Evolutionary conservation across 331 rosid species (phyloP).

Genomic region (Dryas integrifolia): DNA sequence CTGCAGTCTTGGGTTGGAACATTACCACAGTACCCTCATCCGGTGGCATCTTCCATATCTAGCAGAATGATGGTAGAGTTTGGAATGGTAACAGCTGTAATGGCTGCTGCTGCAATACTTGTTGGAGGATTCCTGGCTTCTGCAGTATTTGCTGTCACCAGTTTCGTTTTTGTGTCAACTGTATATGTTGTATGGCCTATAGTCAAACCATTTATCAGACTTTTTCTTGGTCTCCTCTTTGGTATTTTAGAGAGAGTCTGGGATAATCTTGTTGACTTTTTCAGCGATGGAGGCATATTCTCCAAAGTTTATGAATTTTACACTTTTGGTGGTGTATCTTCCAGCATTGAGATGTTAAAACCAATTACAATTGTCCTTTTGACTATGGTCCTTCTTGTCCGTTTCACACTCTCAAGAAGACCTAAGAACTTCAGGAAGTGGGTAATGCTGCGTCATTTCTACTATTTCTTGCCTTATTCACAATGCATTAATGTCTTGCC

Average conservation of each 20-base stretch:
- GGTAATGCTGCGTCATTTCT: constrained; percentile 45
- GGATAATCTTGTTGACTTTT: constrained; percentile 63
- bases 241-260: constrained; percentile 66
- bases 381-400: constrained; percentile 90
- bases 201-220: constrained; percentile 63
- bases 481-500: constrained; percentile 12
- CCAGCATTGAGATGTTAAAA: constrained; percentile 57
- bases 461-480: constrained; percentile 12
- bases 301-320: constrained; percentile 60
- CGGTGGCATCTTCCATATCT: constrained; percentile 84
- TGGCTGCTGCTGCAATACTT: constrained; percentile 66
- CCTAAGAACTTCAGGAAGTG: constrained; percentile 98
- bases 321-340: constrained; percentile 71
- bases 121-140: constrained; percentile 85
- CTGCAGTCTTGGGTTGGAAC: constrained; percentile 83
- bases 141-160: constrained; percentile 80
- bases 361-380: constrained; percentile 62
- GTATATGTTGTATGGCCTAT: constrained; percentile 76
- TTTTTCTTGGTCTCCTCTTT: constrained; percentile 48
- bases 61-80: constrained; percentile 92
- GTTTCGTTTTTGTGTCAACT: constrained; percentile 56
- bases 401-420: constrained; percentile 95
- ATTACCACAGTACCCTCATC: constrained; percentile 74
- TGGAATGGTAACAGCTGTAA: constrained; percentile 49
- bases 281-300: constrained; percentile 61